Conservation (phyloP, 345 rosid species). For the Arabidopsis thaliana region TAIR10.1 NC_003074.8:20932001-20932500, state of each 20-base stretch:
- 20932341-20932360: slow-evolving; percentile 84
- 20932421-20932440: slow-evolving; percentile 28
- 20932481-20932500: slow-evolving; percentile 75
- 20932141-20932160: slow-evolving; percentile 15
- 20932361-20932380: slow-evolving; percentile 7
- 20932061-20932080: neutral
- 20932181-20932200: slow-evolving; percentile 73
- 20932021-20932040: neutral
- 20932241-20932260: slow-evolving; percentile 80
- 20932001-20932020: slow-evolving; percentile 21
- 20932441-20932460: slow-evolving; percentile 89
- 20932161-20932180: slow-evolving; percentile 30
- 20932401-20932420: slow-evolving; percentile 12
- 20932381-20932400: slow-evolving; percentile 15
- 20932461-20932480: slow-evolving; percentile 93
- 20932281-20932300: slow-evolving; percentile 97
- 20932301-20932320: slow-evolving; percentile 89
- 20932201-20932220: slow-evolving; percentile 91
- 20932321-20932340: slow-evolving; percentile 86
- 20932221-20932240: slow-evolving; percentile 73
- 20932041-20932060: neutral
- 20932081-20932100: slow-evolving; percentile 15
- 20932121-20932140: slow-evolving; percentile 7
- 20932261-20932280: slow-evolving; percentile 98
- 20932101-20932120: neutral